These are phyloP conservation scores for Zopfia rhizophila DNA, from an alignment of 2,329 filamentous ascomycete genomes.

Conservation along the genomic window DNA sequence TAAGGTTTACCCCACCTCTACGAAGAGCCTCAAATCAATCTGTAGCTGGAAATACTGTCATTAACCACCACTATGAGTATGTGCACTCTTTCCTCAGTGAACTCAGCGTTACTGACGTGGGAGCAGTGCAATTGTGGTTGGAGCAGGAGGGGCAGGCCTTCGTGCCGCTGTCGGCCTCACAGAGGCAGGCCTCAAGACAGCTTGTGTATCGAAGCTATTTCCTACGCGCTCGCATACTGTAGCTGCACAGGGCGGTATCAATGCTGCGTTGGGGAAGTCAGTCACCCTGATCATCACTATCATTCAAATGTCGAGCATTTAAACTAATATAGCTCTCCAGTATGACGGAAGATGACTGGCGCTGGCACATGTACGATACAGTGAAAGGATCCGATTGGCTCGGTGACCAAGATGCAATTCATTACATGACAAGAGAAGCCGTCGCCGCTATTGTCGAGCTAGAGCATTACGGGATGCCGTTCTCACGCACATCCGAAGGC, in stretches of 20 bases:
- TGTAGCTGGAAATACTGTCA: slow-evolving; percentile 31
- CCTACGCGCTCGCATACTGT: slow-evolving; percentile 73
- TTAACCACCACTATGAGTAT: slow-evolving; percentile 51
- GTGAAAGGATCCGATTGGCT: slow-evolving; percentile 69
- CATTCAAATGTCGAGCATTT: neutral
- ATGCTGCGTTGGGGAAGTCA: slow-evolving; percentile 64
- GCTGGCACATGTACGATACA: slow-evolving; percentile 70
- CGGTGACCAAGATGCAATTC: slow-evolving; percentile 68
- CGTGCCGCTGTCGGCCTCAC: slow-evolving; percentile 72
- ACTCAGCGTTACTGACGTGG: neutral
- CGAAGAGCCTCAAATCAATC: slow-evolving; percentile 29
- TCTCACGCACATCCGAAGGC: slow-evolving; percentile 59
- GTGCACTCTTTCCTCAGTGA: neutral
- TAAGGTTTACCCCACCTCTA: slow-evolving; percentile 11
- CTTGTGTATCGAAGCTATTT: slow-evolving; percentile 72
- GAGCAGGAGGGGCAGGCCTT: slow-evolving; percentile 70
- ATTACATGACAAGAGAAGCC: slow-evolving; percentile 69
- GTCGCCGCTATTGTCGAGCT: slow-evolving; percentile 65
- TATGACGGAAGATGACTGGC: slow-evolving; percentile 67
- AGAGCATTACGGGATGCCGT: slow-evolving; percentile 66
- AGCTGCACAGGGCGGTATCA: slow-evolving; percentile 74
- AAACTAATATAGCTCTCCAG: slow-evolving; percentile 35
- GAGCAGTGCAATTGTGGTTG: slow-evolving; percentile 55
- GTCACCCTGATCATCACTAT: slow-evolving; percentile 31
- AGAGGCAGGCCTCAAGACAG: slow-evolving; percentile 72